Percentiles rank a stretch among this genome's conserved stretches.
These are phyloP conservation scores for Saccharum officinarum DNA, from an alignment of 176 grass and related monocot species.

Conservation along the genomic window DNA sequence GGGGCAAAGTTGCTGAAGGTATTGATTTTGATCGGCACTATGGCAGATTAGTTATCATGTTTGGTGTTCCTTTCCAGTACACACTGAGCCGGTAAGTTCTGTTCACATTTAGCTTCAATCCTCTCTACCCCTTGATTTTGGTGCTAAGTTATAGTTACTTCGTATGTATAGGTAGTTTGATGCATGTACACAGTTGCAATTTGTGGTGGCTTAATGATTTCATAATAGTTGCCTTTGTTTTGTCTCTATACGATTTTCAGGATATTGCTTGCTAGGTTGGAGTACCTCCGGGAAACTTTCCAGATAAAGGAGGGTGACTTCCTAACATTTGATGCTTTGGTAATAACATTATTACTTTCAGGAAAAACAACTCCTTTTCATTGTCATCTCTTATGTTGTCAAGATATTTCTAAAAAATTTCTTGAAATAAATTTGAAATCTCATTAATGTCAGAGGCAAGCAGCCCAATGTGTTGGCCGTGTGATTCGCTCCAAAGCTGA, in stretches of 20 bases:
- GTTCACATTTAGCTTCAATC: constrained; percentile 11
- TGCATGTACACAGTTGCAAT: not conserved
- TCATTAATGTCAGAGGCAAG: too few relatives aligned
- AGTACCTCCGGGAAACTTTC: constrained; percentile 96
- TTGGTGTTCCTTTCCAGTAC: constrained; percentile 97
- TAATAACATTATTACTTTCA: constrained; percentile 33
- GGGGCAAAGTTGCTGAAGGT: constrained; percentile 98
- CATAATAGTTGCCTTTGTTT: not conserved
- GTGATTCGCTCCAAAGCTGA: too few relatives aligned
- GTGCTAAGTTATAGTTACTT: not conserved
- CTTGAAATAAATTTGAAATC: constrained; percentile 8
- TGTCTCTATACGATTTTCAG: constrained; percentile 34
- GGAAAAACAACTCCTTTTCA: not conserved
- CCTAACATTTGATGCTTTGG: constrained; percentile 95
- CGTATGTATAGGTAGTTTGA: not conserved
- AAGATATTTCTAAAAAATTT: constrained; percentile 14
- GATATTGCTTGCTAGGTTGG: constrained; percentile 95
- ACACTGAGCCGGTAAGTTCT: constrained; percentile 85
- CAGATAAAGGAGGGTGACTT: constrained; percentile 99
- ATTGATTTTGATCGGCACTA: constrained; percentile 99
- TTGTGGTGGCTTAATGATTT: not conserved
- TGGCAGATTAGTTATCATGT: constrained; percentile 98
- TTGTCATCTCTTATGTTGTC: not conserved
- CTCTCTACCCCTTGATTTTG: not conserved
- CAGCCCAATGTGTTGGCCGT: too few relatives aligned